A percentile compares a stretch with the other conserved stretches of the same genome.
These are phyloP conservation scores for Microcera coccophila DNA, from an alignment of 2,329 filamentous ascomycete genomes.

Conservation along the genomic window DNA sequence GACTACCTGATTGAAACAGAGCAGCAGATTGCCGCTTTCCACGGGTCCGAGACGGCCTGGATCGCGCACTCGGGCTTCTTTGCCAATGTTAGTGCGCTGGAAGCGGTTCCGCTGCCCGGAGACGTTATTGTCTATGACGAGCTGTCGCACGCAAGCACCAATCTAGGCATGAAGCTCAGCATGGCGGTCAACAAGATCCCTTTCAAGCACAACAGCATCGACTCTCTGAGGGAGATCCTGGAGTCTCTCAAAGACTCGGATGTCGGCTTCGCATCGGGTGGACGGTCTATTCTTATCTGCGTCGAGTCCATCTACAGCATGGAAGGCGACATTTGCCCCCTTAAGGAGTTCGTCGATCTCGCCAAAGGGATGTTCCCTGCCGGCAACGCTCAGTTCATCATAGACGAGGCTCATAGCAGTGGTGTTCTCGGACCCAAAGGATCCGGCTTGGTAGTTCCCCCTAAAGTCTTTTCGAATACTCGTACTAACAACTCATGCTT, in stretches of 20 bases:
- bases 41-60: slow-evolving; percentile 53
- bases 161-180: slow-evolving; percentile 60
- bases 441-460: slow-evolving; percentile 43
- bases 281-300: slow-evolving; percentile 35
- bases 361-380: slow-evolving; percentile 32
- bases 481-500: too few species aligned
- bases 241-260: slow-evolving; percentile 28
- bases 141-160: slow-evolving; percentile 62
- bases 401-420: slow-evolving; percentile 55
- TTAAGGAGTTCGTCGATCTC: slow-evolving; percentile 35
- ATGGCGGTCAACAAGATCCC: slow-evolving; percentile 43
- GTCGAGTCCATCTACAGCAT: slow-evolving; percentile 46
- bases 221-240: slow-evolving; percentile 37
- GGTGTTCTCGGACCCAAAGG: slow-evolving; percentile 49
- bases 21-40: slow-evolving; percentile 61
- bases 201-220: slow-evolving; percentile 45
- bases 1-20: slow-evolving; percentile 47
- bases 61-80: slow-evolving; percentile 58
- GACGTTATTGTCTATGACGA: slow-evolving; percentile 62
- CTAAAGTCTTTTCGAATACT: too few species aligned
- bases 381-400: slow-evolving; percentile 45
- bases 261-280: slow-evolving; percentile 24
- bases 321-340: slow-evolving; percentile 43
- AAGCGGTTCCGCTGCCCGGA: slow-evolving; percentile 47
- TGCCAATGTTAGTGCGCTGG: slow-evolving; percentile 50